These are phyloP conservation scores for Septoria linicola DNA, from an alignment of 2,329 filamentous ascomycete genomes.

Conservation along the genomic window DNA sequence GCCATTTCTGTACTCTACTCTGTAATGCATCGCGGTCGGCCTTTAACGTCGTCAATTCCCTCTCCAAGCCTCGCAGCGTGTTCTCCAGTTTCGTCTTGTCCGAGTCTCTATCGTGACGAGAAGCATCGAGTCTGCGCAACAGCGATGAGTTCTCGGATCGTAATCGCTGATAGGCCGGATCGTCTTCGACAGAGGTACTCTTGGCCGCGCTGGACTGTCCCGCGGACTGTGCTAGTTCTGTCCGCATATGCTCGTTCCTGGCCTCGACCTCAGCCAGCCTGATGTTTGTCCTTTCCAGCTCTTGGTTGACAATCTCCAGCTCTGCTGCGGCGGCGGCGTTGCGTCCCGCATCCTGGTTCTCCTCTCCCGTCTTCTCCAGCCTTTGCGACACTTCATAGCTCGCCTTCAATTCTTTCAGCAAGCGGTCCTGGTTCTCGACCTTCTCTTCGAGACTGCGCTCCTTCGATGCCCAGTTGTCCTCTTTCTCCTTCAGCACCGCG, in stretches of 20 bases:
- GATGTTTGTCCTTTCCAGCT: conserved; percentile 84
- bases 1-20: conserved; percentile 80
- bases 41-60: conserved; percentile 71
- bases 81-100: conserved; percentile 74
- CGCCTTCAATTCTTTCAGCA: conserved; percentile 92
- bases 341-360: conserved; percentile 55
- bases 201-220: conserved; percentile 66
- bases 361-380: conserved; percentile 68
- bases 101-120: conserved; percentile 78
- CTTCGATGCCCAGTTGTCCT: conserved; percentile 93
- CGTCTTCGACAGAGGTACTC: conserved; percentile 71
- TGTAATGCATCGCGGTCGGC: conserved; percentile 79
- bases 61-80: conserved; percentile 74
- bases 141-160: conserved; percentile 92
- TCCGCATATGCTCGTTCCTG: conserved; percentile 85
- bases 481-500: conserved; percentile 86
- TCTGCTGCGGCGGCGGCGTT: conserved; percentile 79
- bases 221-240: conserved; percentile 87
- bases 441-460: conserved; percentile 91
- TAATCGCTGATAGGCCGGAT: conserved; percentile 82
- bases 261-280: conserved; percentile 88
- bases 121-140: conserved; percentile 80
- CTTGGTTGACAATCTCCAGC: conserved; percentile 87
- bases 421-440: conserved; percentile 85
- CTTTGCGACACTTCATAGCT: conserved; percentile 95